phyloP scores from a whole-genome alignment of 495 filamentous ascomycete species.

The Talaromyces thailandensis region DNA sequence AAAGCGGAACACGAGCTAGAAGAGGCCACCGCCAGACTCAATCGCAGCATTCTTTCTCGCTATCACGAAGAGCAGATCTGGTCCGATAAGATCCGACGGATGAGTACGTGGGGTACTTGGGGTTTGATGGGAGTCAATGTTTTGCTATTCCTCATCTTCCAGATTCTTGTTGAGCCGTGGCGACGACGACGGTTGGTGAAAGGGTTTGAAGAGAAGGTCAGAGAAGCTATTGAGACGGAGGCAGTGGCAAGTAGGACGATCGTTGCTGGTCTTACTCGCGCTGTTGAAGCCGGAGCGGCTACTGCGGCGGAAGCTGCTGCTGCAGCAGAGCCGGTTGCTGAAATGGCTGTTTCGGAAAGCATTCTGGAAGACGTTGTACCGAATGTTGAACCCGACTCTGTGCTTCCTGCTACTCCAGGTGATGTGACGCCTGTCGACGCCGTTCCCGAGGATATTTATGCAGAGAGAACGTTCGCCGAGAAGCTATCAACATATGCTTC shows the following conservation, averaged over 20 bases:
- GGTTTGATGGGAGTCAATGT: slow-evolving; percentile 96
- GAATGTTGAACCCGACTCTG: slow-evolving; percentile 5
- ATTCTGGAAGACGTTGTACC: not conserved
- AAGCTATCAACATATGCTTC: slow-evolving; percentile 6
- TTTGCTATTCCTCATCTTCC: slow-evolving; percentile 75
- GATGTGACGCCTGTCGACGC: not conserved
- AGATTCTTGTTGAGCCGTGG: slow-evolving; percentile 95
- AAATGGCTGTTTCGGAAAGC: not conserved
- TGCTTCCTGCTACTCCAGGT: not conserved
- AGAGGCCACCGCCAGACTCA: slow-evolving; percentile 62
- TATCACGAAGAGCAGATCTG: slow-evolving; percentile 99
- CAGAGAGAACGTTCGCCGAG: not conserved
- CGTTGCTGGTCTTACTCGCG: slow-evolving; percentile 11
- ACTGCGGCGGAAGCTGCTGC: slow-evolving; percentile 8
- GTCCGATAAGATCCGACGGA: slow-evolving; percentile 92
- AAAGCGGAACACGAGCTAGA: slow-evolving; percentile 68
- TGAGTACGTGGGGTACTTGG: slow-evolving; percentile 97
- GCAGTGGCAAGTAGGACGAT: slow-evolving; percentile 23
- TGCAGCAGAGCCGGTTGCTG: slow-evolving; percentile 1
- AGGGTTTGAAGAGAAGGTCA: slow-evolving; percentile 71
- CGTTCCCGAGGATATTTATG: not conserved
- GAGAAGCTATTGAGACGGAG: slow-evolving; percentile 72
- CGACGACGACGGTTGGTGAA: slow-evolving; percentile 67
- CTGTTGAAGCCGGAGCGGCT: slow-evolving; percentile 15
- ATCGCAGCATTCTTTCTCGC: slow-evolving; percentile 69